Percentiles rank a stretch among this genome's conserved stretches.
Evolutionary conservation across 208 protist genomes (phyloP).

Genomic region (Endotrypanum monterogeii): DNA sequence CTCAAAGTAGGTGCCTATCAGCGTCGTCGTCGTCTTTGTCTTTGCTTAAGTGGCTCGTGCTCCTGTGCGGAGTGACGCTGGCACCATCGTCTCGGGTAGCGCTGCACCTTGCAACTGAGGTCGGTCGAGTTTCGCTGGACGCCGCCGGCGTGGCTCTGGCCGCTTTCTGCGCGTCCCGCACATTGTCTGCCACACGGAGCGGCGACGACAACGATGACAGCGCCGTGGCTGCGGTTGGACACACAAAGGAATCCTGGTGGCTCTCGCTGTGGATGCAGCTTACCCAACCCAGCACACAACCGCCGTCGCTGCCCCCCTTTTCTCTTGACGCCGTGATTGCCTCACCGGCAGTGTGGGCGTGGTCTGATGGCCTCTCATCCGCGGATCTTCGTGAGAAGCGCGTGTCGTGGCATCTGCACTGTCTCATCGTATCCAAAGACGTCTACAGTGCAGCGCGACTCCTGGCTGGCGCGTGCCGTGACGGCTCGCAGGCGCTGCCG

Average conservation of each 20-base stretch:
- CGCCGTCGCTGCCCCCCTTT: conserved; percentile 16
- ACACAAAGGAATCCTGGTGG: conserved; percentile 20
- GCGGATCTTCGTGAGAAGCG: conserved; percentile 24
- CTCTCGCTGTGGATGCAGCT: conserved; percentile 23
- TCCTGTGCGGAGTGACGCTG: conserved; percentile 44
- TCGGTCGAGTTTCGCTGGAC: conserved; percentile 13
- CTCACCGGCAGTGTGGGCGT: background rate
- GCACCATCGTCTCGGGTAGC: conserved; percentile 25
- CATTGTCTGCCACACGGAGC: background rate
- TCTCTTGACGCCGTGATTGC: background rate
- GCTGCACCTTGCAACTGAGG: conserved; percentile 27
- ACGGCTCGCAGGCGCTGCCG: background rate
- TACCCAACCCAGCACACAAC: conserved; percentile 10
- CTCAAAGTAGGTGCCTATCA: background rate
- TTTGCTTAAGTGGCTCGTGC: conserved; percentile 23
- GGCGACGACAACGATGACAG: background rate
- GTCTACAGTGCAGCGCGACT: conserved; percentile 22
- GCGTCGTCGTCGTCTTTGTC: conserved; percentile 1
- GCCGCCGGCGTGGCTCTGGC: conserved; percentile 20
- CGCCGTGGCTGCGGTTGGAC: background rate
- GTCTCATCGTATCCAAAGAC: conserved; percentile 30
- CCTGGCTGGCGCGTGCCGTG: conserved; percentile 16
- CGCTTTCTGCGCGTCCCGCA: conserved; percentile 16
- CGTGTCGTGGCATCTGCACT: conserved; percentile 50
- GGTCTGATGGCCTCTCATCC: conserved; percentile 10